These are phyloP conservation scores for Chaetomium fimeti DNA, from an alignment of 495 filamentous ascomycete genomes.

Conservation along the genomic window DNA sequence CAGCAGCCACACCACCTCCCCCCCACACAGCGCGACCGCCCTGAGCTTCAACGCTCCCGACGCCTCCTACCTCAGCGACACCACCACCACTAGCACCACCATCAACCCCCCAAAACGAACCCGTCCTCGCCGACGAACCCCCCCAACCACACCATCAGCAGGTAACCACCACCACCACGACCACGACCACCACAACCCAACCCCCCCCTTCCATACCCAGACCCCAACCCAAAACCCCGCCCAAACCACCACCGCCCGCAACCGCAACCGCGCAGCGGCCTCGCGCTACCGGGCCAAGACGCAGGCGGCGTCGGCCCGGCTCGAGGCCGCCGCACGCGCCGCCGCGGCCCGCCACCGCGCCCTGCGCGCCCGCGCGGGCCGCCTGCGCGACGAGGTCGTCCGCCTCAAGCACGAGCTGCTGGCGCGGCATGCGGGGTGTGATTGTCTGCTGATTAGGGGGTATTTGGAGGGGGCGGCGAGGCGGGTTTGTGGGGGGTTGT, in stretches of 20 bases:
- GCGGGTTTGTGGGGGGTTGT: neutral
- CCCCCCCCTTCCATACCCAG: neutral
- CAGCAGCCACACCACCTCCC: neutral
- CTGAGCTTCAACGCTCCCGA: neutral
- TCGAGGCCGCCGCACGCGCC: constrained; percentile 41
- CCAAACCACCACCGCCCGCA: neutral
- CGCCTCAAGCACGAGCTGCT: constrained; percentile 55
- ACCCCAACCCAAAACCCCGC: neutral
- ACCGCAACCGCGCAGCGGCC: constrained; percentile 22
- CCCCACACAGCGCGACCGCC: neutral
- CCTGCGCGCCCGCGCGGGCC: constrained; percentile 32
- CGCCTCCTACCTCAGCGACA: neutral
- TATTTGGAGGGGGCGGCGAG: constrained; percentile 49
- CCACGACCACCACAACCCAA: neutral
- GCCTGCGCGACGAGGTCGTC: constrained; percentile 49
- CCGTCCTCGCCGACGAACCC: neutral
- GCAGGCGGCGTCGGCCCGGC: constrained; percentile 21
- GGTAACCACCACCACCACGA: neutral
- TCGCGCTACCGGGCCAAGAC: constrained; percentile 25
- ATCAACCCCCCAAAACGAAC: neutral
- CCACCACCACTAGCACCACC: neutral
- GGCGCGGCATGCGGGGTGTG: constrained; percentile 48
- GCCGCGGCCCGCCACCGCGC: constrained; percentile 28
- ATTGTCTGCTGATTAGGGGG: constrained; percentile 49
- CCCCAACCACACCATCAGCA: neutral